Evolutionary conservation across 106 monocot genomes (phyloP), one percentile per base, ranked within the genome.

Genomic region (Dioscorea zingiberensis): DNA sequence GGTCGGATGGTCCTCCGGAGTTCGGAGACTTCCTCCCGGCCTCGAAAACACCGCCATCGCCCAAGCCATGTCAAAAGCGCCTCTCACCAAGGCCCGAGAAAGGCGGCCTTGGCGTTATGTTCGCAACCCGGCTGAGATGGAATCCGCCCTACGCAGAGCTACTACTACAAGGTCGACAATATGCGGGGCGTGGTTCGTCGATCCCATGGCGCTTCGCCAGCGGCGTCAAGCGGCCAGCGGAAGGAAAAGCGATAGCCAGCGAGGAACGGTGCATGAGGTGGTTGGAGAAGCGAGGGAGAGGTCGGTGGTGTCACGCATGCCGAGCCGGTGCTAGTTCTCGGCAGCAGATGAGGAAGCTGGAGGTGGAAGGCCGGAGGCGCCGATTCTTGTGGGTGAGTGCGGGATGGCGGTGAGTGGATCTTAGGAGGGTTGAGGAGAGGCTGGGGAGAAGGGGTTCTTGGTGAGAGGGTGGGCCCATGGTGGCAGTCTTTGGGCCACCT

Each of bases 361-460:
- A 44, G 0, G 25, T 66, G 47, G 65, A 23, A 29, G 58, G 45
- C 65, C n/a, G 47, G n/a, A n/a, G 25, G 19, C 68, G 44, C 44
- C 57, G 56, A 44, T 69, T 69, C 57, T 18, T 67, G 4, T 67
- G 54, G 67, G 67, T 67, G 30, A n/a, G 67, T 67, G 16, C 29
- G 67, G 38, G 67, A 44, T 24, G 49, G 48, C 21, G 55, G 5
- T 25, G 17, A 44, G 46, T 32, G 54, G 61, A 60, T 69, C 38
- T 59, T 59, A 19, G 60, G 67, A 1, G 74, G 67, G 32, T 74
- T 25, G 69, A 63, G 63, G 19, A 51, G 58, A 22, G 72, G 38
- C 59, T 64, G 16, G 8, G 44, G 57, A 15, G 5, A 12, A 45
- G 57, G 68, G 68, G 8, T 21, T 68, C 22, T 38, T 68, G 22